Evolutionary conservation across 768 basidiomycete species (phyloP).

Genomic region (Cyclocybe aegerita): DNA sequence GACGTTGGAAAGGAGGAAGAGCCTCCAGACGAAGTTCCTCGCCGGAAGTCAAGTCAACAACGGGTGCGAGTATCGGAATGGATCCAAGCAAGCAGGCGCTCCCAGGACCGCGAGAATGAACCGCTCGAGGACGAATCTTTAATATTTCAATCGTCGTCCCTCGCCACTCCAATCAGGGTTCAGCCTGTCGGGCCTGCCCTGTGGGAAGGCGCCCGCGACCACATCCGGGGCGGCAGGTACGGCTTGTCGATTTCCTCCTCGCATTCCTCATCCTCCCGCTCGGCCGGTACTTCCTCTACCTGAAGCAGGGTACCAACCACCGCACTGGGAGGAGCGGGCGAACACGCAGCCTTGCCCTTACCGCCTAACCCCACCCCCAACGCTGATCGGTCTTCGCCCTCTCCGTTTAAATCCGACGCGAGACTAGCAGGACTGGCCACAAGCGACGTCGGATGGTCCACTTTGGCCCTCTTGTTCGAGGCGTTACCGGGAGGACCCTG

Average conservation of each 20-base stretch:
- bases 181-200: not conserved
- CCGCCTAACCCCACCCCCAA: not conserved
- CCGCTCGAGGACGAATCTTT: too few relatives aligned
- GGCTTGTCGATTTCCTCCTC: slow-evolving; percentile 1
- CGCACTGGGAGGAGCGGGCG: too few relatives aligned
- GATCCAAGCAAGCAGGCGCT: not conserved
- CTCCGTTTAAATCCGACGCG: not conserved
- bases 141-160: too few relatives aligned
- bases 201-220: not conserved
- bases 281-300: too few relatives aligned
- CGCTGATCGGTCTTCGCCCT: not conserved
- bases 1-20: not conserved
- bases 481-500: not conserved
- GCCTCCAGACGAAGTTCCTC: too few relatives aligned
- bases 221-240: not conserved
- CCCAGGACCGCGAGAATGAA: not conserved
- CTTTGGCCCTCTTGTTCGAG: slow-evolving; percentile 19
- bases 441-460: slow-evolving; percentile 8
- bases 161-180: too few relatives aligned
- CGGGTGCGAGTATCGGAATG: not conserved
- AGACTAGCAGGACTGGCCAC: slow-evolving; percentile 7
- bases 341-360: too few relatives aligned
- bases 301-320: too few relatives aligned
- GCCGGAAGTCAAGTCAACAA: not conserved
- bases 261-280: not conserved